Percentiles rank a stretch among this genome's conserved stretches.
Conservation (phyloP, 352 stramenopile species). For the Globisporangium middletonii region DNA sequence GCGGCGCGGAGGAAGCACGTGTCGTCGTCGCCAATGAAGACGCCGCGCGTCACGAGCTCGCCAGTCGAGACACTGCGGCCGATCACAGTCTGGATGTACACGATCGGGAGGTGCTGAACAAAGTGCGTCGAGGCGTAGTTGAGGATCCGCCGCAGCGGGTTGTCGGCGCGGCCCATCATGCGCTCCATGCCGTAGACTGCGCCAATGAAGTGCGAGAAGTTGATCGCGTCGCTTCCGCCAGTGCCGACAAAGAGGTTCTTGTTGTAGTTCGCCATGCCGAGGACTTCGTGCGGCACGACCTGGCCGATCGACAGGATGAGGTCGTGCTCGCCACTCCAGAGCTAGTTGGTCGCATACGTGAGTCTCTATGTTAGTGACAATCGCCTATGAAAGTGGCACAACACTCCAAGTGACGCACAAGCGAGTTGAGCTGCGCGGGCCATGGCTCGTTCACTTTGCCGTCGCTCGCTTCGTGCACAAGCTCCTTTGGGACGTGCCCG, state of each 20-base stretch:
- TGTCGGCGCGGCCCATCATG: conserved; percentile 96
- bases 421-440: conserved; percentile 95
- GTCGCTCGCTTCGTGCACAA: conserved; percentile 91
- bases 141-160: conserved; percentile 93
- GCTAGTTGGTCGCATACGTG: conserved; percentile 17
- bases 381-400: background rate
- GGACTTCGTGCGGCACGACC: conserved; percentile 96
- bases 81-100: conserved; percentile 97
- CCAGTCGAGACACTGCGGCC: conserved; percentile 50
- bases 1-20: conserved; percentile 94
- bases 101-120: conserved; percentile 83
- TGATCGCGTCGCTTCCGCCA: conserved; percentile 92
- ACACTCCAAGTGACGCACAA: conserved; percentile 51
- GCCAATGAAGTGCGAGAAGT: conserved; percentile 98
- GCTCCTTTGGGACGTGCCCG: conserved; percentile 89
- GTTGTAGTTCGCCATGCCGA: conserved; percentile 99
- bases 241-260: conserved; percentile 98
- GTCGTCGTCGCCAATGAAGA: conserved; percentile 96
- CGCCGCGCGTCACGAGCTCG: conserved; percentile 76
- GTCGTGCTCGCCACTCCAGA: conserved; percentile 91
- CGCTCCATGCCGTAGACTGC: conserved; percentile 97
- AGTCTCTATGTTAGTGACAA: background rate
- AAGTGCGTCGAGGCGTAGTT: conserved; percentile 95
- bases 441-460: conserved; percentile 94
- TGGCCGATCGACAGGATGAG: conserved; percentile 95